These are phyloP conservation scores for Entophlyctis helioformis DNA, from an alignment of 192 early-diverging fungal species.

Conservation along the genomic window DNA sequence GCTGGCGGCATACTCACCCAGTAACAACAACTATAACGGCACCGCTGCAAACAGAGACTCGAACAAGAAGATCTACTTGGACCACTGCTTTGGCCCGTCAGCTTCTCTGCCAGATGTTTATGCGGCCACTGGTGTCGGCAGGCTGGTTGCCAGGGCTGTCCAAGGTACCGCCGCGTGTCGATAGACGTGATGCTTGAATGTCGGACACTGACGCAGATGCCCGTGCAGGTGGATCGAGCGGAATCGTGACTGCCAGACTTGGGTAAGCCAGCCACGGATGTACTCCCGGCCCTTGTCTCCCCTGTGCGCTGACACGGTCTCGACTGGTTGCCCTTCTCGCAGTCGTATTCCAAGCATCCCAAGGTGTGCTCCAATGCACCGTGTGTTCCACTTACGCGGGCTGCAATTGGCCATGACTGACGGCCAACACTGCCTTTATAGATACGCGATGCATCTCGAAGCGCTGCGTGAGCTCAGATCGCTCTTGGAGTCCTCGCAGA, in stretches of 20 bases:
- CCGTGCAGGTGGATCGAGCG: neutral
- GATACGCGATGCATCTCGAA: too few relatives aligned
- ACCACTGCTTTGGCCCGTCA: neutral
- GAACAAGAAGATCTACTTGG: slow-evolving; percentile 6
- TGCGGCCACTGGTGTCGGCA: neutral
- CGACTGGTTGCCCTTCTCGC: neutral
- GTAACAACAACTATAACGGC: too few relatives aligned
- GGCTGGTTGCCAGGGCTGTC: neutral
- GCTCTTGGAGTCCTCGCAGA: too few relatives aligned
- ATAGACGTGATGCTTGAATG: neutral
- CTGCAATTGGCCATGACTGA: neutral
- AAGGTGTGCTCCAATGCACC: too few relatives aligned
- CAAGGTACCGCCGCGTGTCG: slow-evolving; percentile 2
- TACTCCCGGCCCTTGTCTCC: neutral
- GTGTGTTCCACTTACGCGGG: too few relatives aligned
- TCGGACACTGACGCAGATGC: neutral
- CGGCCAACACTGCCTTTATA: too few relatives aligned
- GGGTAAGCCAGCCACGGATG: neutral
- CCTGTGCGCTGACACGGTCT: neutral
- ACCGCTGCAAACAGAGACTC: too few relatives aligned
- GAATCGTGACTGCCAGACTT: neutral
- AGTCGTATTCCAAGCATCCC: too few relatives aligned
- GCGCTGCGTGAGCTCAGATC: too few relatives aligned
- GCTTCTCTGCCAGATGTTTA: neutral
- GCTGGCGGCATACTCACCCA: too few relatives aligned